These are phyloP conservation scores for Gossypium rotundifolium DNA, from an alignment of 345 rosid genomes.

Conservation along the genomic window DNA sequence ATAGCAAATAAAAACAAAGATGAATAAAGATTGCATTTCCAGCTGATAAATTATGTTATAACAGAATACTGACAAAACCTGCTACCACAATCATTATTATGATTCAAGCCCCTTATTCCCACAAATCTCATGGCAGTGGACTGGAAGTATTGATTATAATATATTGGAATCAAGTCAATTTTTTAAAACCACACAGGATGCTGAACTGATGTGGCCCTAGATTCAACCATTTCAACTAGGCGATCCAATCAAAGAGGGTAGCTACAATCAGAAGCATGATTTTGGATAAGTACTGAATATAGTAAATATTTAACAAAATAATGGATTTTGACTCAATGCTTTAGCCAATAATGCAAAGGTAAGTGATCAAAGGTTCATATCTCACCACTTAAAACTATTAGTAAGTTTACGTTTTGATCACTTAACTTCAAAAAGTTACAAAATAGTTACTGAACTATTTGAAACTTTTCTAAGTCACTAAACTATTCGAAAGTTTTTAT, in stretches of 20 bases:
- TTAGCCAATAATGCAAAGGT: background rate
- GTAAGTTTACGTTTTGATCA: too few relatives aligned
- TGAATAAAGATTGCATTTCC: background rate
- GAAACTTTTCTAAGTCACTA: too few relatives aligned
- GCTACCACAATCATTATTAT: slow-evolving; percentile 3
- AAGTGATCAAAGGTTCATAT: background rate
- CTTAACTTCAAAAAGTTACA: too few relatives aligned
- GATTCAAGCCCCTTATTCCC: background rate
- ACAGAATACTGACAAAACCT: background rate
- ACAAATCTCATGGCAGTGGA: background rate
- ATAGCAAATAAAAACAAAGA: background rate
- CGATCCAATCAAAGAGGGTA: background rate
- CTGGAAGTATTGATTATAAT: background rate
- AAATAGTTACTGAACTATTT: too few relatives aligned
- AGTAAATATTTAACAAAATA: background rate
- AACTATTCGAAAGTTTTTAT: too few relatives aligned
- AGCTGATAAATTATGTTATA: background rate
- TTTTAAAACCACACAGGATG: background rate
- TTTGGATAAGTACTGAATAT: background rate
- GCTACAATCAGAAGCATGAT: background rate
- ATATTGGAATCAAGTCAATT: background rate
- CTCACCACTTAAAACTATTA: too few relatives aligned
- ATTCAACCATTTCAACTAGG: background rate
- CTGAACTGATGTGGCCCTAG: background rate
- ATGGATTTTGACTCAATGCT: background rate